Conservation (phyloP, 371 early-diverging fungal genomes). For the Apophysomyces ossiformis region DNA sequence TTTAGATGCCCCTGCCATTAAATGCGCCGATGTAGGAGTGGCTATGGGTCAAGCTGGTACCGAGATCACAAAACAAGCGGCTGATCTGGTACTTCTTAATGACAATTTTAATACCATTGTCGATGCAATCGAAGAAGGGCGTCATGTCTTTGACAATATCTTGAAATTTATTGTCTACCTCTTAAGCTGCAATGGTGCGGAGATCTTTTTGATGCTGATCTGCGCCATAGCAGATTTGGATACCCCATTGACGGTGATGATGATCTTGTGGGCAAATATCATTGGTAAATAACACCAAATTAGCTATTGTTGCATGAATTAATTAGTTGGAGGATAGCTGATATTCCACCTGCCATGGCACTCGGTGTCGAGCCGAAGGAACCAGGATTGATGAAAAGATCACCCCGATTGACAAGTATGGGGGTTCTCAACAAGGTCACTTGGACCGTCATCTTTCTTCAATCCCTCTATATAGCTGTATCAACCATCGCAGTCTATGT, state of each 20-base stretch:
- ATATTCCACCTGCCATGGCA: slow-evolving; percentile 81
- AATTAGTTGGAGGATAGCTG: slow-evolving; percentile 19
- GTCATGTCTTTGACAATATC: slow-evolving; percentile 89
- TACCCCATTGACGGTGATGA: slow-evolving; percentile 57
- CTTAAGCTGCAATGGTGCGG: slow-evolving; percentile 82
- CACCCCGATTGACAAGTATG: slow-evolving; percentile 67
- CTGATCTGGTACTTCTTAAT: slow-evolving; percentile 85
- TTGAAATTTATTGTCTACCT: slow-evolving; percentile 88
- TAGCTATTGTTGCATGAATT: not conserved
- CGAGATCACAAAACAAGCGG: slow-evolving; percentile 89
- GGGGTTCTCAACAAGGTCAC: slow-evolving; percentile 58
- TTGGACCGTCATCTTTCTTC: slow-evolving; percentile 35
- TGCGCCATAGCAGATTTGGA: slow-evolving; percentile 42
- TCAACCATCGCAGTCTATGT: slow-evolving; percentile 60
- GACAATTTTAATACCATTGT: slow-evolving; percentile 87
- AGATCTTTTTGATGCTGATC: slow-evolving; percentile 67
- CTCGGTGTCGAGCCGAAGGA: slow-evolving; percentile 83
- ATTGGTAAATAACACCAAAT: slow-evolving; percentile 49
- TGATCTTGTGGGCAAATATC: slow-evolving; percentile 54
- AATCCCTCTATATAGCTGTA: slow-evolving; percentile 61
- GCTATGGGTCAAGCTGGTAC: slow-evolving; percentile 92
- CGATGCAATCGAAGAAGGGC: slow-evolving; percentile 77
- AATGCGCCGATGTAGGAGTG: slow-evolving; percentile 89
- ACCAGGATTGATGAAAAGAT: slow-evolving; percentile 73
- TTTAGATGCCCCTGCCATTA: slow-evolving; percentile 90